These are phyloP conservation scores for Trametes punicea DNA, from an alignment of 768 basidiomycete species.

Conservation along the genomic window DNA sequence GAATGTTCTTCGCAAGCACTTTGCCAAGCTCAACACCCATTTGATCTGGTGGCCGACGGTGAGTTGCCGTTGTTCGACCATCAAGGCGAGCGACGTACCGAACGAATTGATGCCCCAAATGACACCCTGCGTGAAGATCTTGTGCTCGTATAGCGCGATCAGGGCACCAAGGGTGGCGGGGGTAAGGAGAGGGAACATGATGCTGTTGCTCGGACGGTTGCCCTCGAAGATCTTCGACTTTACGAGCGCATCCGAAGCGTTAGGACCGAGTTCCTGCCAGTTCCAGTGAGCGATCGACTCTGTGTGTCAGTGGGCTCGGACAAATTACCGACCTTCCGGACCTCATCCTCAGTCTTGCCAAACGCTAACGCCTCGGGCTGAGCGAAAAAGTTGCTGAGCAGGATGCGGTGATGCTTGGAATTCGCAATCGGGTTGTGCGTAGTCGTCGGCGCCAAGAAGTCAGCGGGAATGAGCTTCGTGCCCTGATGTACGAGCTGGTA, in stretches of 20 bases:
- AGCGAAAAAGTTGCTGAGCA: slow-evolving; percentile 97
- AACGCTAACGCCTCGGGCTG: slow-evolving; percentile 98
- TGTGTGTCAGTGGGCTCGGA: neutral
- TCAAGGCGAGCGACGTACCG: slow-evolving; percentile 46
- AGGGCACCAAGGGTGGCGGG: slow-evolving; percentile 86
- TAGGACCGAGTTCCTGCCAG: slow-evolving; percentile 51
- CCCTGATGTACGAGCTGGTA: slow-evolving; percentile 97
- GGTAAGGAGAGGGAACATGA: slow-evolving; percentile 91
- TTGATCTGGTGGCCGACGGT: slow-evolving; percentile 60
- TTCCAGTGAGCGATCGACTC: neutral
- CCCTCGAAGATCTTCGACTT: slow-evolving; percentile 99
- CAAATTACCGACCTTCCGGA: slow-evolving; percentile 37
- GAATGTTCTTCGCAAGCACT: slow-evolving; percentile 93
- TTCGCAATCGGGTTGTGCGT: slow-evolving; percentile 83
- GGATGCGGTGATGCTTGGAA: slow-evolving; percentile 95
- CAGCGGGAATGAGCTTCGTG: slow-evolving; percentile 87
- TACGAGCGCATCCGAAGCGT: slow-evolving; percentile 77
- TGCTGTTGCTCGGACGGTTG: slow-evolving; percentile 94
- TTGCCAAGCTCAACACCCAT: slow-evolving; percentile 99
- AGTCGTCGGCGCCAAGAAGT: slow-evolving; percentile 88
- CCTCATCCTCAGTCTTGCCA: slow-evolving; percentile 92
- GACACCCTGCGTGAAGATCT: slow-evolving; percentile 97
- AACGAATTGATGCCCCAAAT: slow-evolving; percentile 99
- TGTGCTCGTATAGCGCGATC: slow-evolving; percentile 94
- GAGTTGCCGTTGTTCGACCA: neutral